Conservation (phyloP, 108 stramenopile species). For the Aureococcus anophagefferens region DNA sequence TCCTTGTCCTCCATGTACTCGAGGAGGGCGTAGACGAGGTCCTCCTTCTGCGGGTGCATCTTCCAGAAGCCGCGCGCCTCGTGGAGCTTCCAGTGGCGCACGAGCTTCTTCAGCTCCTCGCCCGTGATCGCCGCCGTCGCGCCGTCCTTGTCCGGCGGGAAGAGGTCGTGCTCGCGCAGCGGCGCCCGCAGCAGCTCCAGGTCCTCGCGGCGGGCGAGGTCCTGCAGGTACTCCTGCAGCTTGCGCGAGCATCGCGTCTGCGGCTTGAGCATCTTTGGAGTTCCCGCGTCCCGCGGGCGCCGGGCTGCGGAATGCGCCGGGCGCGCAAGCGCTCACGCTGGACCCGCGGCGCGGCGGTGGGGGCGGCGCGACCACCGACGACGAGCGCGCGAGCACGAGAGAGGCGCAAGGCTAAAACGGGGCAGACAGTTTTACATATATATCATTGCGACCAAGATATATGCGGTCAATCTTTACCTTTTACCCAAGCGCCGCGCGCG, state of each 20-base stretch:
- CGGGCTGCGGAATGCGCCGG: too few relatives aligned
- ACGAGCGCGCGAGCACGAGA: too few relatives aligned
- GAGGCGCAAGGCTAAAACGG: too few relatives aligned
- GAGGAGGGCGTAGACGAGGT: conserved; percentile 20
- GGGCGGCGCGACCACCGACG: too few relatives aligned
- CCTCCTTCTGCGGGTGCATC: conserved; percentile 21
- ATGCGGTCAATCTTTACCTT: too few relatives aligned
- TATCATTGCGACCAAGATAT: too few relatives aligned
- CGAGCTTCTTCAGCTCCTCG: conserved; percentile 39
- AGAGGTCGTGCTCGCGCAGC: conserved; percentile 1
- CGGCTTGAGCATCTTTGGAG: too few relatives aligned
- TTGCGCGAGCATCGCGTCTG: background rate
- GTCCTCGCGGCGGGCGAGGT: conserved; percentile 8
- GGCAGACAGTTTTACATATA: too few relatives aligned
- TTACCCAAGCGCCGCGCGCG: too few relatives aligned
- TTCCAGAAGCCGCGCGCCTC: conserved; percentile 36
- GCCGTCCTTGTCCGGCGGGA: background rate
- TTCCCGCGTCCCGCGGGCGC: too few relatives aligned
- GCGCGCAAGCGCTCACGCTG: too few relatives aligned
- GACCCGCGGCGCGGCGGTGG: too few relatives aligned
- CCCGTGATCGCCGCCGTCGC: conserved; percentile 6
- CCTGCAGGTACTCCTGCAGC: conserved; percentile 1
- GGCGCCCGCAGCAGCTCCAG: conserved; percentile 10
- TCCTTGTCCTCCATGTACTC: conserved; percentile 22
- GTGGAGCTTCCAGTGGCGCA: conserved; percentile 36